Evolutionary conservation across 345 rosid species (phyloP), one percentile per base, ranked within the genome.

Genomic region (Citrus inodora): DNA sequence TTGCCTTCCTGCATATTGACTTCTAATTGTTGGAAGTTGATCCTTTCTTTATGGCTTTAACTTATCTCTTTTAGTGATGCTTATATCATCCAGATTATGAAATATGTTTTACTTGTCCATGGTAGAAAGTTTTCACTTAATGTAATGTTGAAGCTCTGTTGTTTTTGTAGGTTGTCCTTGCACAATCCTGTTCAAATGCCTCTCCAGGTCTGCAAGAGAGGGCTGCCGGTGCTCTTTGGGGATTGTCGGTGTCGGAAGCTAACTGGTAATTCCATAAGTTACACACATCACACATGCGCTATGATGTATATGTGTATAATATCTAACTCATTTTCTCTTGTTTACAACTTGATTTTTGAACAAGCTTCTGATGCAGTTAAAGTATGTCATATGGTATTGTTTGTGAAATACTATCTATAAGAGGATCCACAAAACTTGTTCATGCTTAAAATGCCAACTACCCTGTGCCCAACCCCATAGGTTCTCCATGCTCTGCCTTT

Each of bases 171-270:
- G 97, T 94, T 85, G 84, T 90, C 38, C 94, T 94, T 59, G 98
- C 97, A 58, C 92, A 92, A 78, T 89, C 97, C 48, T 93, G 97
- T 80, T 86, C 93, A 74, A 90, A 89, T 87, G 93, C 95, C 71
- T 91, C 97, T 35, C 88, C 91, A 55, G 97, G 98, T 87, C 98
- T 94, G 85, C 98, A 94, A 87, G 98, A 91, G 87, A 89, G 97
- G 86, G 98, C 95, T n/a, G 98, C 98, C 37, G 98, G 98, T 78
- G 98, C 97, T 79, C 93, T 94, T 22, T 93, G 97, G 98, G 98
- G 98, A 79, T 86, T 94, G 82, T 94, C 98, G 1, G 97, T 94
- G 53, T 94, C 97, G 37, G 97, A 94, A 88, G 91, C 93, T 79
- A 94, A 93, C 81, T 91, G 95, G 98, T 95, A 79, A 67, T 46